Evolutionary conservation across 805 yeast genomes (phyloP), one percentile per base, ranked within the genome.

Genomic region (Candida ponderosae): DNA sequence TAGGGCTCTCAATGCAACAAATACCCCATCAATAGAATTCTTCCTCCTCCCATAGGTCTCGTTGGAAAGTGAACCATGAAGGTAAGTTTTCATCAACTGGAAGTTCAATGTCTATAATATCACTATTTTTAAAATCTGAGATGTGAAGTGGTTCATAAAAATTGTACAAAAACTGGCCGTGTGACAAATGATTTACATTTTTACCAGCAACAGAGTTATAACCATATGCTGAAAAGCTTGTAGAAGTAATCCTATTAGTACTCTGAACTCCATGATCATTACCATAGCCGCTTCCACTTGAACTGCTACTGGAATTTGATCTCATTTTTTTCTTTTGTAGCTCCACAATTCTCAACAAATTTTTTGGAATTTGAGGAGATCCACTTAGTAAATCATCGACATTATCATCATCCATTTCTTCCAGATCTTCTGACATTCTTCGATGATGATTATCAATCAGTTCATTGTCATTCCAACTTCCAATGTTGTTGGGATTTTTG

Each of bases 51-150:
- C 90, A 84, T 37, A 63, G 51, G 42, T 76, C 72, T 40, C 89
- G 57, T 40, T 82, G 83, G 23, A 61, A 56, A 17, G 63, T 63
- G 48, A 85, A 84, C 96, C 96, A 87, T 2, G 54, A 62, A 0
- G 95, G 95, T n/a, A 87, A 63, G 30, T 69, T 63, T 11, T 65
- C 58, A 35, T 79, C 87, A 8, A 68, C 62, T 0, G 95, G 95
- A 6, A 66, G 46, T 15, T 48, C 48, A 8, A 66, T 46, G 17
- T 38, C 37, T 16, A 53, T 48, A 3, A 39, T 16, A 2, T 46
- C 49, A 9, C 45, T 47, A 7, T 42, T 32, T 24, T 40, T 41
- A 37, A 49, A 50, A 8, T 5, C 14, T 8, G 28, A 24, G 6
- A 35, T 37, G 1, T 40, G 35, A 4, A 39, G 43, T 3, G 55